phyloP scores from a whole-genome alignment of 106 monocot genomes.

The Platanthera zijinensis region DNA sequence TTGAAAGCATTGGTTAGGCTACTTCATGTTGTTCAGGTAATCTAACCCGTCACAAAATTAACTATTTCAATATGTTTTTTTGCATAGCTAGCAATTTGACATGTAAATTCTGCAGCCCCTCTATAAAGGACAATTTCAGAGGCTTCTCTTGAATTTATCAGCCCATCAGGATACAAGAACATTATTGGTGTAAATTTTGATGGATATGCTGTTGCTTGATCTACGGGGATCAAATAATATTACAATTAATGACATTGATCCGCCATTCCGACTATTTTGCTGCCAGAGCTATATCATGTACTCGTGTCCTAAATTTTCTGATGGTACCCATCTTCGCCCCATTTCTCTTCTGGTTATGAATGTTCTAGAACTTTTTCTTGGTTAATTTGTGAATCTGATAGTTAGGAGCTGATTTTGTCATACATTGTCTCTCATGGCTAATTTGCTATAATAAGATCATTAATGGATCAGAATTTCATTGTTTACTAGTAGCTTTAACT shows the following conservation, averaged over 20 bases:
- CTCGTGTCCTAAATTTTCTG: slow-evolving; percentile 86
- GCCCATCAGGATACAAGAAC: slow-evolving; percentile 76
- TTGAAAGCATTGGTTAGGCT: slow-evolving; percentile 85
- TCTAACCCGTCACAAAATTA: neutral
- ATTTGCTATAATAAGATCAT: too few relatives aligned
- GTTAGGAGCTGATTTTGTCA: too few relatives aligned
- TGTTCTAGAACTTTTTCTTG: neutral
- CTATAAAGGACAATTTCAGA: slow-evolving; percentile 89
- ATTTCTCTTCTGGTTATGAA: neutral
- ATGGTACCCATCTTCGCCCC: slow-evolving; percentile 49
- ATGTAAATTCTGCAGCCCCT: slow-evolving; percentile 49
- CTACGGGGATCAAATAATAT: slow-evolving; percentile 29
- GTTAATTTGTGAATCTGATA: neutral
- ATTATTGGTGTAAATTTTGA: slow-evolving; percentile 64
- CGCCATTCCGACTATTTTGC: slow-evolving; percentile 79
- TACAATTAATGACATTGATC: slow-evolving; percentile 30
- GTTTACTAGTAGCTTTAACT: too few relatives aligned
- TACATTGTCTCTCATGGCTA: too few relatives aligned
- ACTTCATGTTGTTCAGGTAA: slow-evolving; percentile 95
- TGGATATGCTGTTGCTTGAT: slow-evolving; percentile 97
- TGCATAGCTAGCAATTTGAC: neutral
- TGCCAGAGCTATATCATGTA: slow-evolving; percentile 78
- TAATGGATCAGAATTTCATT: too few relatives aligned
- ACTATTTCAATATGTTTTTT: neutral
- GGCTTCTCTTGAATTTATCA: slow-evolving; percentile 85